Evolutionary conservation across 768 basidiomycete genomes (phyloP), one percentile per base, ranked within the genome.

Genomic region (Pleurotus tuoliensis): DNA sequence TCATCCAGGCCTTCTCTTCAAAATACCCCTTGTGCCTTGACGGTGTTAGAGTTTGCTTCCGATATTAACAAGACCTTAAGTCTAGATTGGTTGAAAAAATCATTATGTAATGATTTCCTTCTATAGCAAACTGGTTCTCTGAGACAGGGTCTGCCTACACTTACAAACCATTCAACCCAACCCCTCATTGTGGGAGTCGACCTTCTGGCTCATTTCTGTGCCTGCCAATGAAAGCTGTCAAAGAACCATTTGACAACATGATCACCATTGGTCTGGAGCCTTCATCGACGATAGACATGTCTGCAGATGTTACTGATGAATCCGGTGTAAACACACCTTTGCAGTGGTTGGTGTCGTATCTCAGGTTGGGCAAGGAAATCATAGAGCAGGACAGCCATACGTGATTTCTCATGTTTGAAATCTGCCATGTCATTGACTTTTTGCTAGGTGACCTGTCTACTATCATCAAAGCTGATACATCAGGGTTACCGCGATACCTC

Each of bases 401-500:
- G 34, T 11, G 16, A 41, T 44, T 47, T 55, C 46, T 47, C 4
- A 3, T 61, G 56, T 15, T 41, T 44, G 52, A 66, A 65, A 61
- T 22, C 70, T 73, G 69, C 4, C 78, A 76, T n/a, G 77, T 78
- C 7, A 77, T 73, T 48, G 68, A 73, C 5, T 70, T 80, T 51
- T 71, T 72, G 8, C 71, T 75, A 1, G 77, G 78, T 2, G 88
- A 90, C 58, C 73, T 91, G 38, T 90, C 88, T 7, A 89, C 86
- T 9, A 91, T 91, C 56, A 74, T 90, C 7, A 88, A 91, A 67
- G 83, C 86, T 2, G 88, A 91, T 61, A 86, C 79, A 18, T 91
- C 89, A 27, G 83, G 84, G 7, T 56, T 62, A 1, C 66, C 67
- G 20, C 66, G 62, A 43, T 59, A 67, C 55, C 41, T 64, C 37